Evolutionary conservation across 345 rosid genomes (phyloP), one percentile per base, ranked within the genome.

Genomic region (Aethionema arabicum): DNA sequence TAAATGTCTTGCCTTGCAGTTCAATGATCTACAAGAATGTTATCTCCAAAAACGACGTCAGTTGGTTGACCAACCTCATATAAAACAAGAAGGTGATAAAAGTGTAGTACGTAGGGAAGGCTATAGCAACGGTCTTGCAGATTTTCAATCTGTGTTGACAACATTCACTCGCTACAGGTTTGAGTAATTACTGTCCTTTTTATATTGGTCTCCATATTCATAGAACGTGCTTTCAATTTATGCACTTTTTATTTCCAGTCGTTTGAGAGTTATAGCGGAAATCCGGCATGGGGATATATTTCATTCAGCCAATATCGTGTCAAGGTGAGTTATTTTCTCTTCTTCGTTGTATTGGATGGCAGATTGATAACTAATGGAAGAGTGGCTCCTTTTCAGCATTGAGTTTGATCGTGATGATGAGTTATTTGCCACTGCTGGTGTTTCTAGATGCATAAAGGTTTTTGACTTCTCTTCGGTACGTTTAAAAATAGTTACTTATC

Each of bases 331-430:
- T 52, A 33, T 44, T 57, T 51, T 36, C 76, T 58, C 62, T 61
- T 52, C 13, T 66, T 44, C 7, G 45, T 57, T 49, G 8, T 59
- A 50, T 50, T 31, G 4, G 59, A 29, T 56, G 69, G 14, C 31
- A 46, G 50, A 61, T 1, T 53, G 31, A 27, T 35, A 50, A 35
- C 7, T 56, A 49, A 21, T 2, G 32, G 27, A 63, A 41, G n/a
- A 55, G 37, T 21, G 52, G 31, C 56, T 39, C 32, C 41, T 16
- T 72, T 72, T 53, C 96, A 95, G 99, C 89, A 88, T 86, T 74
- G 97, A 95, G 74, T 95, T 95, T 79, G 92, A 95, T 65, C 84
- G 93, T n/a, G 97, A 95, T 68, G 96, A 90, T 76, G 95, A 95
- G 76, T 68, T 83, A 60, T 95, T 90, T 75, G 99, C 99, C 47